phyloP scores from a whole-genome alignment of 2,329 filamentous ascomycete genomes.

The Penicillium paneum region DNA sequence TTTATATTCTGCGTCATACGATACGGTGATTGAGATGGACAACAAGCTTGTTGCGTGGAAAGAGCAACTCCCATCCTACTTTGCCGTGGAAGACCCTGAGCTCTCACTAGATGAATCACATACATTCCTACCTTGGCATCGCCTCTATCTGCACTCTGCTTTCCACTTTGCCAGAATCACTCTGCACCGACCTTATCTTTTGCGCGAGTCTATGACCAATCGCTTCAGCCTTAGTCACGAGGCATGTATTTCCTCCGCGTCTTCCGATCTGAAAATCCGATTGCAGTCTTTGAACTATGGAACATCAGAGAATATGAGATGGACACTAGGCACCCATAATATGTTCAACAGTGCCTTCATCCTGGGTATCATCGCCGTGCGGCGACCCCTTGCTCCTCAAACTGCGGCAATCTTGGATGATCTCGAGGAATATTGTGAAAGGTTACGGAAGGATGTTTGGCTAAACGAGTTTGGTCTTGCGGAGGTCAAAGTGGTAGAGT shows the following conservation, averaged over 20 bases:
- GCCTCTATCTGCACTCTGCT: constrained; percentile 40
- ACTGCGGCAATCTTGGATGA: constrained; percentile 35
- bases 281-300: constrained; percentile 30
- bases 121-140: constrained; percentile 38
- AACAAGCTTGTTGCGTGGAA: constrained; percentile 35
- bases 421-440: constrained; percentile 43
- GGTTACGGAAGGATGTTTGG: constrained; percentile 42
- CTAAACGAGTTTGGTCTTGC: constrained; percentile 43
- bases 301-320: constrained; percentile 34
- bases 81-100: constrained; percentile 34
- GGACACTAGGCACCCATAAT: constrained; percentile 38
- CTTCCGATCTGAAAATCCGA: constrained; percentile 41
- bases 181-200: constrained; percentile 40
- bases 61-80: constrained; percentile 34
- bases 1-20: constrained; percentile 37
- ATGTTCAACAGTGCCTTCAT: constrained; percentile 46
- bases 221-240: constrained; percentile 41
- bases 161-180: constrained; percentile 44
- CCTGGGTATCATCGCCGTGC: constrained; percentile 37
- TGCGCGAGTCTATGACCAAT: constrained; percentile 43
- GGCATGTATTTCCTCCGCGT: constrained; percentile 42
- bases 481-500: constrained; percentile 44
- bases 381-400: constrained; percentile 31
- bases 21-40: constrained; percentile 38
- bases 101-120: constrained; percentile 28